Percentiles rank a stretch among this genome's conserved stretches.
Evolutionary conservation across 2,329 filamentous ascomycete genomes (phyloP).

Genomic region (Trichoderma gracile): DNA sequence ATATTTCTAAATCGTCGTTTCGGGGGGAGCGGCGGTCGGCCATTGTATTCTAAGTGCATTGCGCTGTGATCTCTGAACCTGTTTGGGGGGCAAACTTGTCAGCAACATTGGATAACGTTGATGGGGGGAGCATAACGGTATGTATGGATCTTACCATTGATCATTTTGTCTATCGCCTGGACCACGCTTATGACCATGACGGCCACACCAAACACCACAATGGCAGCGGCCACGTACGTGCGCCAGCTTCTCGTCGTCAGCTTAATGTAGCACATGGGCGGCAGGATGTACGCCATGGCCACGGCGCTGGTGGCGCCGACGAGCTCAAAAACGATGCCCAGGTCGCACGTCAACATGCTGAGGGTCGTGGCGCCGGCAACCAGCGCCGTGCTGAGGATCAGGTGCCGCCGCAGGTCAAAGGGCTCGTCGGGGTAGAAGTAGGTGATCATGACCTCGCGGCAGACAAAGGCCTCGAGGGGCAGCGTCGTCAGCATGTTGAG

Average conservation of each 20-base stretch:
- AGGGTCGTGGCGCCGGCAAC: conserved; percentile 77
- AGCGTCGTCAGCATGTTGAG: conserved; percentile 98
- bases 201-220: conserved; percentile 74
- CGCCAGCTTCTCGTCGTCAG: conserved; percentile 75
- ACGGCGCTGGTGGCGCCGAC: conserved; percentile 95
- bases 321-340: conserved; percentile 92
- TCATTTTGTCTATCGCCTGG: conserved; percentile 70
- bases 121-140: no score
- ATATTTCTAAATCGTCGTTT: conserved; percentile 7
- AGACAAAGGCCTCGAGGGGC: conserved; percentile 95
- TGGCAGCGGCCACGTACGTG: conserved; percentile 68
- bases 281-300: conserved; percentile 91
- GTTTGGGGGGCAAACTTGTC: not conserved
- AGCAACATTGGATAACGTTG: not conserved
- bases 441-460: conserved; percentile 91
- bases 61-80: conserved; percentile 22
- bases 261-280: conserved; percentile 93
- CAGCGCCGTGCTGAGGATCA: conserved; percentile 81
- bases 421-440: conserved; percentile 71
- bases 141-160: conserved; percentile 49
- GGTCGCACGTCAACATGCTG: conserved; percentile 84
- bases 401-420: conserved; percentile 79
- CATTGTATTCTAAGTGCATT: conserved; percentile 21
- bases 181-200: conserved; percentile 82
- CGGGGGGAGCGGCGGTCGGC: conserved; percentile 1